Base-by-base conservation (phyloP, 345 rosid species). In the Sonneratia caseolaris region DNA sequence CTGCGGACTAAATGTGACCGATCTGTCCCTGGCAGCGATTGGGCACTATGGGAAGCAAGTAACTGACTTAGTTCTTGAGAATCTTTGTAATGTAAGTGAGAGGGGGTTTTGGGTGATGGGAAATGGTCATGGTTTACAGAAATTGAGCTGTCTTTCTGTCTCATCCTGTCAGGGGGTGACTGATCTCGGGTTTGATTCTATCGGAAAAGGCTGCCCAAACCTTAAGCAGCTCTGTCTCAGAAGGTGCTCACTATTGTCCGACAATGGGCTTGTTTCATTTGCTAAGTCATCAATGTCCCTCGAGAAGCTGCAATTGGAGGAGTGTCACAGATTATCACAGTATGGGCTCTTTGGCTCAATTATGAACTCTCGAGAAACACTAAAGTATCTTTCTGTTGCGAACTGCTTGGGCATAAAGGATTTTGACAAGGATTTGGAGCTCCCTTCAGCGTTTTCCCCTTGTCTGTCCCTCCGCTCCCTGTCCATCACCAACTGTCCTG, bases 61-160 rank as follows among this genome's bases (percentile, higher is more conserved):
- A 15, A 81, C 87, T 11, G 96, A 90, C 69, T 90, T 95, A 68
- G 79, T 85, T 49, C 93, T 95, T 35, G 66, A 77, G 73, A 84
- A 73, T 62, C 89, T 95, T 62, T 79, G 82, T 16, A 79, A 85
- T 66, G 91, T 92, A 66, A 84, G 78, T 1, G 92, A 90, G 84
- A 89, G 79, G 80, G 99, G 99, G 36, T 92, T 95, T 75, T 95
- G 99, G 97, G 97, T 92, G 65, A 90, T 95, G 99, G 94, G 93
- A 42, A 89, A 81, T 62, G 96, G 90, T 21, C 82, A 85, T 0
- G 98, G 94, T n/a, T 80, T 95, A 76, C 97, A 92, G 79, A 90
- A 89, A 64, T 74, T 95, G 75, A 86, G 80, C 69, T 88, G 92
- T 67, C 70, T 95, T 3, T 70, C 87, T 22, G 80, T 95, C 72